Evolutionary conservation across 2,329 filamentous ascomycete genomes (phyloP).

Genomic region (Pestalotiopsis sp.): DNA sequence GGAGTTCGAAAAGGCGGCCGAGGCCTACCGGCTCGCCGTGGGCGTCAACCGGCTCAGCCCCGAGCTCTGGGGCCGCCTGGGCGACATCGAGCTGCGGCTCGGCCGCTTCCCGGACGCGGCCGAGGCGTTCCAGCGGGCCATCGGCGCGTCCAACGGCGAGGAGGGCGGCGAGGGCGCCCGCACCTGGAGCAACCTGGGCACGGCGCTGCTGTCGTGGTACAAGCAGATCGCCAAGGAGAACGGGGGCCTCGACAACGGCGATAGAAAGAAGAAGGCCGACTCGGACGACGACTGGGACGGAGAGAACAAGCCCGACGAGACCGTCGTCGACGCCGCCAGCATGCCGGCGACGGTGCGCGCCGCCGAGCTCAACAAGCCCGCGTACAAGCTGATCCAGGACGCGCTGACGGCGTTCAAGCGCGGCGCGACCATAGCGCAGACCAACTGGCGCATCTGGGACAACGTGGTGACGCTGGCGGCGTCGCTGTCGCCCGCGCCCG

Average conservation of each 20-base stretch:
- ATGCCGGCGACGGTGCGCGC: slow-evolving; percentile 33
- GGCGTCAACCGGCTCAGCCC: slow-evolving; percentile 78
- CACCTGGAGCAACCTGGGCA: slow-evolving; percentile 93
- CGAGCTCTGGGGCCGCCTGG: slow-evolving; percentile 84
- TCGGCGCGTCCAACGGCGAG: slow-evolving; percentile 58
- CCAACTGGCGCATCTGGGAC: slow-evolving; percentile 94
- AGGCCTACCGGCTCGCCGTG: slow-evolving; percentile 77
- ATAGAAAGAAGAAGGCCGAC: slow-evolving; percentile 19
- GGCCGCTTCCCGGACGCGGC: slow-evolving; percentile 76
- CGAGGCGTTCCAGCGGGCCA: slow-evolving; percentile 79
- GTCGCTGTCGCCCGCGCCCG: slow-evolving; percentile 68
- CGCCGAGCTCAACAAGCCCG: slow-evolving; percentile 44
- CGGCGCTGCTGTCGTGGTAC: slow-evolving; percentile 73
- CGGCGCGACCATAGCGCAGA: slow-evolving; percentile 78
- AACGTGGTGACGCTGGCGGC: slow-evolving; percentile 89
- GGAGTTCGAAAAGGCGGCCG: slow-evolving; percentile 68
- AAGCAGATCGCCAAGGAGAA: slow-evolving; percentile 47
- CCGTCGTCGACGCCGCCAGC: not conserved
- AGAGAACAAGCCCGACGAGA: slow-evolving; percentile 19
- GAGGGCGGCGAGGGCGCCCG: slow-evolving; percentile 87
- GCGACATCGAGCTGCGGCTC: slow-evolving; percentile 82
- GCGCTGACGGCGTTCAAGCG: slow-evolving; percentile 84
- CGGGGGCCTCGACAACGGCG: no score
- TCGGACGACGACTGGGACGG: slow-evolving; percentile 19
- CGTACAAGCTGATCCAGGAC: slow-evolving; percentile 63